A percentile compares a stretch with the other conserved stretches of the same genome.
Conservation (phyloP, 2,329 filamentous ascomycete species). For the Monosporascus sp. region DNA sequence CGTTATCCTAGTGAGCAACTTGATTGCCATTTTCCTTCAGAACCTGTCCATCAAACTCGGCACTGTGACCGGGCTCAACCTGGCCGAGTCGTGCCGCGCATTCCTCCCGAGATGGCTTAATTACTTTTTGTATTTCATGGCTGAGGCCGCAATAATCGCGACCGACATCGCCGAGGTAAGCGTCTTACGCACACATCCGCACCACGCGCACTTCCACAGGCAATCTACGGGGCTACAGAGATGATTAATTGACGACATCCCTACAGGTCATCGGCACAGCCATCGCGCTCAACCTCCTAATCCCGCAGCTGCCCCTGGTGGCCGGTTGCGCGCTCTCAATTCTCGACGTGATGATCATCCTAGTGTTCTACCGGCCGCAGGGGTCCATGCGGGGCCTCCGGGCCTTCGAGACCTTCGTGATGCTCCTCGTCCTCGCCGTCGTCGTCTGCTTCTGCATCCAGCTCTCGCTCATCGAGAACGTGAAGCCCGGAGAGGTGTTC, state of each 20-base stretch:
- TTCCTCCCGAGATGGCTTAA: conserved; percentile 64
- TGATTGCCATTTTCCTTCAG: conserved; percentile 68
- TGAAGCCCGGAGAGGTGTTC: conserved; percentile 55
- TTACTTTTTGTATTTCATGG: conserved; percentile 54
- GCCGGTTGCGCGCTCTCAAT: conserved; percentile 66
- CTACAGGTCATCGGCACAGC: conserved; percentile 62
- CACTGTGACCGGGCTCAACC: conserved; percentile 62
- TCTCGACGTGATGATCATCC: conserved; percentile 60
- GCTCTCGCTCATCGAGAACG: conserved; percentile 54
- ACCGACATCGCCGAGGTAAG: conserved; percentile 64
- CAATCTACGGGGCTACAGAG: too few relatives aligned
- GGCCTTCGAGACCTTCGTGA: conserved; percentile 61
- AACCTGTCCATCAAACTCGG: conserved; percentile 64
- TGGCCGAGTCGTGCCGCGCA: conserved; percentile 60
- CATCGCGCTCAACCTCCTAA: conserved; percentile 62
- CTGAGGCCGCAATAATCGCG: conserved; percentile 64
- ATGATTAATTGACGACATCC: conserved; percentile 5
- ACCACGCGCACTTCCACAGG: too few relatives aligned
- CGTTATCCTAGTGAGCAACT: conserved; percentile 62
- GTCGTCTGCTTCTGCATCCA: conserved; percentile 68
- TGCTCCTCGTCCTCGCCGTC: conserved; percentile 59
- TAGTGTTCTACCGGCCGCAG: conserved; percentile 60
- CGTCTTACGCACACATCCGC: not conserved
- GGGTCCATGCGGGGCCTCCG: conserved; percentile 54
- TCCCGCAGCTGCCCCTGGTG: conserved; percentile 58